These are phyloP conservation scores for Psilocybe cubensis DNA, from an alignment of 768 basidiomycete species.

Conservation along the genomic window DNA sequence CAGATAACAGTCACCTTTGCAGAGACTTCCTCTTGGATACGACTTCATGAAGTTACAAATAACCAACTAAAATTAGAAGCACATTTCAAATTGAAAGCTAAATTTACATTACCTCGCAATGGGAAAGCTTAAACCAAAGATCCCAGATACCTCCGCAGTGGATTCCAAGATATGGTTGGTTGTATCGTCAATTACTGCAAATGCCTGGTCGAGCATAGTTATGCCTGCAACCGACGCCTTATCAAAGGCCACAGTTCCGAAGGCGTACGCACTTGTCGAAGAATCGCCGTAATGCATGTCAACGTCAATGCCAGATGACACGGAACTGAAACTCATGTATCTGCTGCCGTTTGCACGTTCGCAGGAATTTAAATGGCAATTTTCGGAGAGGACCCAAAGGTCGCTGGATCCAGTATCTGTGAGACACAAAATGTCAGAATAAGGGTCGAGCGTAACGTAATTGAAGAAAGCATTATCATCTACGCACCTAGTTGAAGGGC, in stretches of 20 bases:
- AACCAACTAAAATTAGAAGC: not conserved
- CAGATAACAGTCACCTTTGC: conserved; percentile 1
- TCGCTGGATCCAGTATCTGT: conserved; percentile 76
- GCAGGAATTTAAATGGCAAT: conserved; percentile 47
- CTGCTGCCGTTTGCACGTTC: conserved; percentile 36
- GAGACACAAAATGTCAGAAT: conserved; percentile 8
- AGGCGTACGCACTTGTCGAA: conserved; percentile 61
- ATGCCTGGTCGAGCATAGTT: conserved; percentile 50
- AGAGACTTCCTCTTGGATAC: conserved; percentile 18
- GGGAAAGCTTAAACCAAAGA: conserved; percentile 73
- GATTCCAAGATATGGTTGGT: conserved; percentile 58
- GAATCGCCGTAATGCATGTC: conserved; percentile 69
- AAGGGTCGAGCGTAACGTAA: not conserved
- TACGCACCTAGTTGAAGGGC: conserved; percentile 34
- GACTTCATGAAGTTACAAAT: conserved; percentile 15
- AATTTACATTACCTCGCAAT: conserved; percentile 52
- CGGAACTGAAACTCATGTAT: conserved; percentile 45
- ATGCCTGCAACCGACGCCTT: conserved; percentile 58
- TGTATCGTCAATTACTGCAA: conserved; percentile 62
- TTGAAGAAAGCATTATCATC: not conserved
- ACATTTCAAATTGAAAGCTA: not conserved
- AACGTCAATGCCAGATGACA: conserved; percentile 38
- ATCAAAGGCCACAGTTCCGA: conserved; percentile 58
- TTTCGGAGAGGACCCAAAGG: conserved; percentile 64
- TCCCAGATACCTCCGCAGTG: conserved; percentile 52